Base-by-base conservation (phyloP, 208 protist genomes). In the Trypanosoma lewisi region DNA sequence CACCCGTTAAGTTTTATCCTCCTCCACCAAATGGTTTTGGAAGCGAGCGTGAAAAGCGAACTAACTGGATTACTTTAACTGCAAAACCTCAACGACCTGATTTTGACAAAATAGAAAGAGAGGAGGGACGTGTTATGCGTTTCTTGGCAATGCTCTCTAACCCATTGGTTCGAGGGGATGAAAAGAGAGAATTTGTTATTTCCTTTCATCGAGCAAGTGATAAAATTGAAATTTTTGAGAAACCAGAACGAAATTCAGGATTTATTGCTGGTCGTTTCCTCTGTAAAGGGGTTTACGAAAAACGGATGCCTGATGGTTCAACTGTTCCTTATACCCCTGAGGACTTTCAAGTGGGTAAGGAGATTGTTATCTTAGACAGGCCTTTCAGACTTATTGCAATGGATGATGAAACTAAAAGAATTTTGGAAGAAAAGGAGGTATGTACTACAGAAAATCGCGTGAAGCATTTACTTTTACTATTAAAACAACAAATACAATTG, bases 21-120 rank as follows among this genome's bases (percentile, higher is more conserved):
- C 95, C 95, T n/a, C 86, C 91, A 49, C 89, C 89, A 27, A 93
- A 92, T 71, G 89, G 89, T 1, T 93, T 96, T 73, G 91, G 92
- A 7, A 90, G 83, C 36, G 86, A 97, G 55, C 71, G 73, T 57
- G 93, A 96, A 65, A 82, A 80, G 21, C 78, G 92, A 28, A 80
- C 71, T 28, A 93, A 80, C 48, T 93, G 84, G 87, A 63, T 91
- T 8, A 71, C 78, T n/a, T 76, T 98, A 49, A 80, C 71, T 8
- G 78, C 73, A 31, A 91, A 92, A 61, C 77, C 92, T 7, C 75
- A 83, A 21, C 54, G 71, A 31, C 58, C 70, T 19, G 83, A 98
- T 58, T 63, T 86, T 37, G 80, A 68, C 11, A 85, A 91, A 76
- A 31, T 80, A 31, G 70, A 85, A 42, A 64, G 61, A 23, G 85